Evolutionary conservation across 352 stramenopile species (phyloP).

Genomic region (Hyaloperonospora arabidopsidis): DNA sequence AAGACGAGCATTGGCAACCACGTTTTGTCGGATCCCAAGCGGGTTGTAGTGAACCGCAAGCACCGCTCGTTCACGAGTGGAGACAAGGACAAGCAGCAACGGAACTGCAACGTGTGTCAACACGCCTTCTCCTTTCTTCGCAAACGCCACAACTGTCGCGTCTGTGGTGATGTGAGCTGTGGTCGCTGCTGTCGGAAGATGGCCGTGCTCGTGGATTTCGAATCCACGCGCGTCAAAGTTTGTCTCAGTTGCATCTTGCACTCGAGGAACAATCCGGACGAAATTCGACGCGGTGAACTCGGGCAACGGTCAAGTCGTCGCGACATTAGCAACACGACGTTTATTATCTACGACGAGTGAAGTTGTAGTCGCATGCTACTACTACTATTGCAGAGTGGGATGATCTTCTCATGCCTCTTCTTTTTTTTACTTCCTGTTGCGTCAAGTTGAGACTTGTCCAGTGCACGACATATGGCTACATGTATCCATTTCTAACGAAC

Average conservation of each 20-base stretch:
- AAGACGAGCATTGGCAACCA: constrained; percentile 62
- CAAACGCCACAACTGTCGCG: constrained; percentile 66
- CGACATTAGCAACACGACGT: constrained; percentile 53
- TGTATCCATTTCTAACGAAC: too few relatives aligned
- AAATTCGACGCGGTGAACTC: constrained; percentile 31
- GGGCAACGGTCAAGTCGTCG: constrained; percentile 21
- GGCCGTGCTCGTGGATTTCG: constrained; percentile 50
- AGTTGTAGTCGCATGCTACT: not conserved
- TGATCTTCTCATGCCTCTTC: too few relatives aligned
- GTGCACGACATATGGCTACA: too few relatives aligned
- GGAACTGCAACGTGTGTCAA: constrained; percentile 60
- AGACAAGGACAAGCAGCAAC: constrained; percentile 37
- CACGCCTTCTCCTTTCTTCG: constrained; percentile 64
- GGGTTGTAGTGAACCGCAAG: constrained; percentile 20
- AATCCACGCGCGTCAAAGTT: constrained; percentile 60
- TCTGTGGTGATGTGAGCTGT: constrained; percentile 63
- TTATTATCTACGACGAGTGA: constrained; percentile 59
- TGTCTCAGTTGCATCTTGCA: constrained; percentile 73
- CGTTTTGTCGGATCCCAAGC: constrained; percentile 34
- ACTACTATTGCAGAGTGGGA: too few relatives aligned
- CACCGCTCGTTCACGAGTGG: constrained; percentile 32
- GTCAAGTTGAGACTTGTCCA: too few relatives aligned
- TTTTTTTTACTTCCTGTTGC: too few relatives aligned
- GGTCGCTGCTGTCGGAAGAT: constrained; percentile 69
- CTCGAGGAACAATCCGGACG: constrained; percentile 56